Conservation (phyloP, 1,284 basidiomycete species). For the Prillingera fragicola region DNA sequence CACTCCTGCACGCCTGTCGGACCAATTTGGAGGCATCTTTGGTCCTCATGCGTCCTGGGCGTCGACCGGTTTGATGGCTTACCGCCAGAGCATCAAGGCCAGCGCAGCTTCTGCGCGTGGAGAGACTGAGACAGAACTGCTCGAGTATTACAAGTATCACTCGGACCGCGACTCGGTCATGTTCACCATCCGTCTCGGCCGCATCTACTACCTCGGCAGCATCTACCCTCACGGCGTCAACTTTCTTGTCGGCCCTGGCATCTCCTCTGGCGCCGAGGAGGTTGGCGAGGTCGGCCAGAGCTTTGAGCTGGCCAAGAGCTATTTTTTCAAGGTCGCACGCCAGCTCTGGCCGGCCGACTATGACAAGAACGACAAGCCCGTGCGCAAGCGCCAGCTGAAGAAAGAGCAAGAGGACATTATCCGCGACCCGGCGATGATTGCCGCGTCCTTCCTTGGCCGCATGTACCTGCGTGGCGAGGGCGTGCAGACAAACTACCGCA, state of each 20-base stretch:
- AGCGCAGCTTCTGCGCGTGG: slow-evolving; percentile 72
- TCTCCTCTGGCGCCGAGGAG: slow-evolving; percentile 78
- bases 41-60: slow-evolving; percentile 72
- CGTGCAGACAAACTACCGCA: slow-evolving; percentile 64
- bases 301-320: slow-evolving; percentile 66
- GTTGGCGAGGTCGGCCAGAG: slow-evolving; percentile 73
- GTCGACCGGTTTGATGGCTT: slow-evolving; percentile 63
- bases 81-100: slow-evolving; percentile 73
- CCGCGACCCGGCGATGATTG: slow-evolving; percentile 62
- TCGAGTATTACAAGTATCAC: slow-evolving; percentile 92
- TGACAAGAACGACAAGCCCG: slow-evolving; percentile 42
- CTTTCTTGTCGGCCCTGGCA: slow-evolving; percentile 58
- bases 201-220: slow-evolving; percentile 89
- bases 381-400: slow-evolving; percentile 53
- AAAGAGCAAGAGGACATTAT: slow-evolving; percentile 52
- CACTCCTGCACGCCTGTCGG: slow-evolving; percentile 75
- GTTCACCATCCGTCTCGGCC: slow-evolving; percentile 79
- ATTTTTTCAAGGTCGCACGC: slow-evolving; percentile 75
- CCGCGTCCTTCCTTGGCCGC: slow-evolving; percentile 78
- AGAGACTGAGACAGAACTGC: slow-evolving; percentile 83
- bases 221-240: slow-evolving; percentile 54
- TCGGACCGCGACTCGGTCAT: slow-evolving; percentile 80
- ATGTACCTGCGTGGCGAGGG: slow-evolving; percentile 96
- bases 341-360: slow-evolving; percentile 72
- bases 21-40: slow-evolving; percentile 83